Base-by-base conservation (phyloP, 345 rosid genomes). In the Citrus sp. region DNA sequence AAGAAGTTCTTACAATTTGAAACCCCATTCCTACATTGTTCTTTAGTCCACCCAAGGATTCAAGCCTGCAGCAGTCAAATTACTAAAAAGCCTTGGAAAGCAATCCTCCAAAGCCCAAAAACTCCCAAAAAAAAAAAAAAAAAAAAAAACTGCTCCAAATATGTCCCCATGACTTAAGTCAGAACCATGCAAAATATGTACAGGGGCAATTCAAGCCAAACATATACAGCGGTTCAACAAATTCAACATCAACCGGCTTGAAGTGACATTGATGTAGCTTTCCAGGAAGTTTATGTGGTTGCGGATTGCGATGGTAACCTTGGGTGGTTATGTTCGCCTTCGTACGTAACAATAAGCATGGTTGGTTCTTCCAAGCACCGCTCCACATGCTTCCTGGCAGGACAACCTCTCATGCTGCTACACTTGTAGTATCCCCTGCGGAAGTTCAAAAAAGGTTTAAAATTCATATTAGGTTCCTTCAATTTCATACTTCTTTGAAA, bases 321-420 rank as follows among this genome's bases (percentile, higher is more conserved):
- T 0, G 90, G 87, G 63, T 96, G 99, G 89, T 86, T 96, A 80
- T 96, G 99, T 69, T 96, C 99, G 63, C 97, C 97, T 89, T 96
- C 99, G 40, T 96, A 96, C 32, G 99, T 96, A 34, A 96, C 97
- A 70, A 85, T 87, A 35, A 96, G 98, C 99, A 96, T 92, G 13
- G 92, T 82, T 5, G 99, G 91, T 42, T 95, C 98, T 78, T 92
- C 98, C 86, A 95, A 79, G 88, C 92, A 87, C 84, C 99, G 92
- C 86, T 95, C 99, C 35, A 96, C 99, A 58, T 96, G 99, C 85
- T 96, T 96, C 93, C 99, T 92, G 27, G 99, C 98, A 61, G 98
- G 99, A 82, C 99, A 96, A 49, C 99, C 99, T 88, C 98, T 90
- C 88, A 90, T 90, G 87, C 98, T 92, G 87, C 99, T 96, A 82